Conservation (phyloP, 2,329 filamentous ascomycete genomes). For the Fragosphaeria purpurea region DNA sequence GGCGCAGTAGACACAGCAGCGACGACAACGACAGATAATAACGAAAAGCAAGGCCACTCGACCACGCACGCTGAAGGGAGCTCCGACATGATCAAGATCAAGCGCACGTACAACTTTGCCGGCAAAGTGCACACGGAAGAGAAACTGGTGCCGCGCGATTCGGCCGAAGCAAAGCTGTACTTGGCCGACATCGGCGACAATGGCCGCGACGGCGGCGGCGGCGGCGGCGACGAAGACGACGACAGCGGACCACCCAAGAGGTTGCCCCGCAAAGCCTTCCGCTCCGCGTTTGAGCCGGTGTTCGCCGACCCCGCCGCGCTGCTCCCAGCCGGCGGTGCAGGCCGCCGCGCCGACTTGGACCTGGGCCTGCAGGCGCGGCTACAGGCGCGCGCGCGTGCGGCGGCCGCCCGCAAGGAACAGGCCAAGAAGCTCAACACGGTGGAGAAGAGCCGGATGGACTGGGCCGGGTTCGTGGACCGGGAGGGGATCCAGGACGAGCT, state of each 20-base stretch:
- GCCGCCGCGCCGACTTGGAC: constrained; percentile 44
- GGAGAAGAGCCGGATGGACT: constrained; percentile 64
- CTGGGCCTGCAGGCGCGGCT: constrained; percentile 42
- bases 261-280: constrained; percentile 44
- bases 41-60: constrained; percentile 1
- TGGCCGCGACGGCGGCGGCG: constrained; percentile 17
- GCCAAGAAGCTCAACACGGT: constrained; percentile 60
- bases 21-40: constrained; percentile 9
- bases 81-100: constrained; percentile 48
- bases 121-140: constrained; percentile 63
- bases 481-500: constrained; percentile 62
- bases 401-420: constrained; percentile 5
- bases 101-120: constrained; percentile 65
- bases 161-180: constrained; percentile 56
- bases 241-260: constrained; percentile 26
- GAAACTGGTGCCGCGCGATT: constrained; percentile 55
- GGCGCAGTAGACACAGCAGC: neutral
- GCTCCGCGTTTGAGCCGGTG: constrained; percentile 51
- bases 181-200: constrained; percentile 40
- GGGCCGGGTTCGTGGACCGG: constrained; percentile 62
- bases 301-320: constrained; percentile 22
- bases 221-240: constrained; percentile 15
- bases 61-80: constrained; percentile 12
- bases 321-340: constrained; percentile 41
- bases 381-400: constrained; percentile 32